These are phyloP conservation scores for Albizia julibrissin DNA, from an alignment of 306 rosid species.

Conservation along the genomic window DNA sequence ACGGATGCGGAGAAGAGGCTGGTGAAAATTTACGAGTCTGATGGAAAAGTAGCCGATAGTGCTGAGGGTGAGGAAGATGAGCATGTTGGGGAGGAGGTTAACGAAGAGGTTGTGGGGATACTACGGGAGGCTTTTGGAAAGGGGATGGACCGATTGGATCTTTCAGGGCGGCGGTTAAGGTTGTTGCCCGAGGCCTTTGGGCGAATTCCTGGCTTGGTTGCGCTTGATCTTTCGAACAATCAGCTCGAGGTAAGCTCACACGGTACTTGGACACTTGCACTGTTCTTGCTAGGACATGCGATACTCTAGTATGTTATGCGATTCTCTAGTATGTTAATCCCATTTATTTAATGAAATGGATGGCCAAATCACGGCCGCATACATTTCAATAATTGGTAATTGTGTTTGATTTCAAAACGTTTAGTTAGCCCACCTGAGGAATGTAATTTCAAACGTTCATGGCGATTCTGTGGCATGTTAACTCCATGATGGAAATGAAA, in stretches of 20 bases:
- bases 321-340: neutral
- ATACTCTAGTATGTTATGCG: neutral
- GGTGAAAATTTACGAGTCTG: conserved; percentile 68
- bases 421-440: neutral
- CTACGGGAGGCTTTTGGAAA: conserved; percentile 65
- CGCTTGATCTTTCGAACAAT: conserved; percentile 66
- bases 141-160: conserved; percentile 57
- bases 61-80: neutral
- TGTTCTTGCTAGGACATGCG: neutral
- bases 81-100: conserved; percentile 31
- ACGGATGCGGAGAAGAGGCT: conserved; percentile 78
- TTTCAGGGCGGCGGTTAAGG: conserved; percentile 55
- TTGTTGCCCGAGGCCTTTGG: conserved; percentile 76
- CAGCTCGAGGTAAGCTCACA: conserved; percentile 58
- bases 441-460: neutral
- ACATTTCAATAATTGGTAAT: neutral
- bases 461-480: neutral
- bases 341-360: neutral
- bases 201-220: conserved; percentile 54
- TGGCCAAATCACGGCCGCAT: neutral
- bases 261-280: neutral
- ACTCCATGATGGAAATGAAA: neutral
- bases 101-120: conserved; percentile 71
- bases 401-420: neutral
- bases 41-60: conserved; percentile 13